Conservation (phyloP, 805 yeast species). For the Metschnikowia lunata region DNA sequence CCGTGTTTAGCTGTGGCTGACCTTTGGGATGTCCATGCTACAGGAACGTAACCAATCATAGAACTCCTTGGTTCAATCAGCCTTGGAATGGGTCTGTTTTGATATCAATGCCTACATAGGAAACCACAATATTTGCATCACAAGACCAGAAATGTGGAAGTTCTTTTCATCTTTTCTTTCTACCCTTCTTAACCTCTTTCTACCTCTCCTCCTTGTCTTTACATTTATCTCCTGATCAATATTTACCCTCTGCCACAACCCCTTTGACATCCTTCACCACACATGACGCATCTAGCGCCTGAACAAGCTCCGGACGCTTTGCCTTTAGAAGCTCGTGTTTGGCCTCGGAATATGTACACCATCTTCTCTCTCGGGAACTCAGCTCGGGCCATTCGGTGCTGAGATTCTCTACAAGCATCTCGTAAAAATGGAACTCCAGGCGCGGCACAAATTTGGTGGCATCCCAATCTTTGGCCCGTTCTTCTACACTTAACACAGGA, state of each 20-base stretch:
- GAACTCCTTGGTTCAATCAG: no score
- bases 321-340: conserved; percentile 51
- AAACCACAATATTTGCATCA: no score
- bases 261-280: conserved; percentile 35
- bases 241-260: conserved; percentile 5
- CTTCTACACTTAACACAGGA: conserved; percentile 29
- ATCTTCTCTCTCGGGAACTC: conserved; percentile 55
- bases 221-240: background rate
- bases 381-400: conserved; percentile 74
- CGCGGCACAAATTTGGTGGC: conserved; percentile 52
- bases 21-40: no score
- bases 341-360: conserved; percentile 74
- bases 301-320: conserved; percentile 62
- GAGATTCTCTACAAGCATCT: conserved; percentile 58
- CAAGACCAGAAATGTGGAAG: no score
- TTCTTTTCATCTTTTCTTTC: no score
- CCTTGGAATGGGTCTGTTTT: no score
- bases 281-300: conserved; percentile 56
- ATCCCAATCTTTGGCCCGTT: conserved; percentile 29
- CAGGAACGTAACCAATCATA: no score
- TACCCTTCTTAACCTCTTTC: no score
- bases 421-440: conserved; percentile 85
- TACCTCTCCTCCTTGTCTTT: no score
- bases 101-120: no score
- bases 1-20: no score